These are phyloP conservation scores for Gonium pectorale DNA, from an alignment of 139 green algal genomes.

Conservation along the genomic window DNA sequence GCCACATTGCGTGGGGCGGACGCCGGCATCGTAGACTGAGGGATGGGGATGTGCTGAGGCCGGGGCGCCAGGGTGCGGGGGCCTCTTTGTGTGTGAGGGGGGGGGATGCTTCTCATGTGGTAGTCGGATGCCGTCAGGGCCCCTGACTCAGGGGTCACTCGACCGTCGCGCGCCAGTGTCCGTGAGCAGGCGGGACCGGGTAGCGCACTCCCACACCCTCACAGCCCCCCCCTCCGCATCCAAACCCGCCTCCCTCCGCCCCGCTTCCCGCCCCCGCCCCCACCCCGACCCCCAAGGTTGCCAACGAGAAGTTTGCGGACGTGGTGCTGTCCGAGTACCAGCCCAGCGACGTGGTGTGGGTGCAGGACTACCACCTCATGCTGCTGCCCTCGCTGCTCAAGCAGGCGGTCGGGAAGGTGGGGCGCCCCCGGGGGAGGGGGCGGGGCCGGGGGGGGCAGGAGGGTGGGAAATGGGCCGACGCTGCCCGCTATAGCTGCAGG, in stretches of 20 bases:
- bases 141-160: too few relatives aligned
- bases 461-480: constrained; percentile 56
- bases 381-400: constrained; percentile 94
- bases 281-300: constrained; percentile 33
- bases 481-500: too few relatives aligned
- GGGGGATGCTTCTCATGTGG: too few relatives aligned
- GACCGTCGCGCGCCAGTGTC: too few relatives aligned
- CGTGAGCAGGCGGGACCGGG: too few relatives aligned
- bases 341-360: constrained; percentile 89
- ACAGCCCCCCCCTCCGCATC: not conserved
- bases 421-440: too few relatives aligned
- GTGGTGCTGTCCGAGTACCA: constrained; percentile 84
- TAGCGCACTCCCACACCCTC: not conserved
- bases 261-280: not conserved
- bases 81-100: too few relatives aligned
- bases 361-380: constrained; percentile 98
- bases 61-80: too few relatives aligned
- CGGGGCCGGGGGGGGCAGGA: not conserved
- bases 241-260: not conserved
- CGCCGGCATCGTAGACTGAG: too few relatives aligned
- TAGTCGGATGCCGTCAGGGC: too few relatives aligned
- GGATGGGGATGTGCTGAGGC: too few relatives aligned
- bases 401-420: constrained; percentile 75
- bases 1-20: too few relatives aligned
- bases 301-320: constrained; percentile 81